phyloP scores from a whole-genome alignment of 2,329 filamentous ascomycete genomes.

The Eutypella sp. region DNA sequence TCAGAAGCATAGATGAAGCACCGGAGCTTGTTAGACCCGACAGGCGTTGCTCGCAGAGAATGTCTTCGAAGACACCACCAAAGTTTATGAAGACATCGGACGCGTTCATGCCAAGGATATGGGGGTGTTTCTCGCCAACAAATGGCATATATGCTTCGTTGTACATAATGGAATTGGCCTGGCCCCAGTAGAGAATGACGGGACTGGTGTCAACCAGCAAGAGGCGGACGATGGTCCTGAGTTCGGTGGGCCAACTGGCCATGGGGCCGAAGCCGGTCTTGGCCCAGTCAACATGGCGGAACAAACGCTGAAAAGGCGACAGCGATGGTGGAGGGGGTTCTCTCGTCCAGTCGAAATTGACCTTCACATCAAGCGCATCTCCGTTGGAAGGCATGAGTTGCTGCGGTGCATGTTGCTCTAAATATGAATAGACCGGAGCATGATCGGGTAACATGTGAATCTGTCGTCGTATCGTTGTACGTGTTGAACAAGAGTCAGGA shows the following conservation, averaged over 20 bases:
- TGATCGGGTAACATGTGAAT: neutral
- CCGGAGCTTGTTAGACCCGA: slow-evolving; percentile 18
- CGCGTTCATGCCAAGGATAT: slow-evolving; percentile 31
- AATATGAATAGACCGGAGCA: neutral
- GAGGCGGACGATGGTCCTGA: slow-evolving; percentile 32
- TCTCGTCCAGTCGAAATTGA: neutral
- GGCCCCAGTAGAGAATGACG: slow-evolving; percentile 31
- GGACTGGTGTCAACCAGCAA: slow-evolving; percentile 31
- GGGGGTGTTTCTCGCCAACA: slow-evolving; percentile 29
- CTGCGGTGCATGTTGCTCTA: neutral
- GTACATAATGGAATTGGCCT: slow-evolving; percentile 26
- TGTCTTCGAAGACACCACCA: slow-evolving; percentile 22
- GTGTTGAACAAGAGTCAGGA: no score
- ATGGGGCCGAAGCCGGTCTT: slow-evolving; percentile 36
- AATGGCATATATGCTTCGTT: slow-evolving; percentile 30
- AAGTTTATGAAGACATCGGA: slow-evolving; percentile 34
- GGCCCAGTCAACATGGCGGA: slow-evolving; percentile 32
- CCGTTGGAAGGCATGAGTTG: neutral
- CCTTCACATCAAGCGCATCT: neutral
- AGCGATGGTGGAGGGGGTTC: neutral
- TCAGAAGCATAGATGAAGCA: slow-evolving; percentile 24
- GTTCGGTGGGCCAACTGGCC: slow-evolving; percentile 31
- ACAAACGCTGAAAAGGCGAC: slow-evolving; percentile 5
- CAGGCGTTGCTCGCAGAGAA: slow-evolving; percentile 22
- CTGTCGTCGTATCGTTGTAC: no score